Percentiles rank a stretch among this genome's conserved stretches.
phyloP scores from a whole-genome alignment of 1,284 basidiomycete species.

The Microbotryum silenes-acaulis region DNA sequence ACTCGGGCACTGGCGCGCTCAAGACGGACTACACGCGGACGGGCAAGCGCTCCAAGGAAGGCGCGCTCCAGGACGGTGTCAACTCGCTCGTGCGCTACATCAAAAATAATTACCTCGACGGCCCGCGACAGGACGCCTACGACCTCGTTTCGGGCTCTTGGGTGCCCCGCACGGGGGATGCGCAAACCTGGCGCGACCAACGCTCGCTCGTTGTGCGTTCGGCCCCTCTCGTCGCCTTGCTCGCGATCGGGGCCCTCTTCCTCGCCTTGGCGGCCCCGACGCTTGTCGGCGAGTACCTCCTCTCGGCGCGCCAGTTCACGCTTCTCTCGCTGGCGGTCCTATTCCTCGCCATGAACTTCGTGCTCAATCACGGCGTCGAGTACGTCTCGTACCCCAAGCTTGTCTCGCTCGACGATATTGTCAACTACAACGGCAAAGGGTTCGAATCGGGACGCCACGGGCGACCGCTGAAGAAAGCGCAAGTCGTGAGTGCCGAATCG shows the following conservation, averaged over 20 bases:
- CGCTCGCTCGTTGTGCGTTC: constrained; percentile 72
- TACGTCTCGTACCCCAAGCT: constrained; percentile 95
- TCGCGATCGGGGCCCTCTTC: constrained; percentile 77
- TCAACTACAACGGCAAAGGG: constrained; percentile 80
- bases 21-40: constrained; percentile 97
- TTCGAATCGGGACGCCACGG: constrained; percentile 70
- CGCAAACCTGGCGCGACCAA: constrained; percentile 54
- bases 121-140: constrained; percentile 86
- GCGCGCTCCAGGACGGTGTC: constrained; percentile 73
- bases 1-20: constrained; percentile 89
- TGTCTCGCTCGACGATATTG: constrained; percentile 70
- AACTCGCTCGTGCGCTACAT: constrained; percentile 83
- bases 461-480: constrained; percentile 40
- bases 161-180: constrained; percentile 53
- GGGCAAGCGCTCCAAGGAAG: constrained; percentile 74
- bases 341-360: constrained; percentile 56
- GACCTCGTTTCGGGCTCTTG: constrained; percentile 90
- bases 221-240: constrained; percentile 62
- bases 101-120: constrained; percentile 97
- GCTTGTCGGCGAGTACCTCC: constrained; percentile 47
- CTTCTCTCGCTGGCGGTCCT: constrained; percentile 58
- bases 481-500: constrained; percentile 16
- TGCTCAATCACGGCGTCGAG: constrained; percentile 68
- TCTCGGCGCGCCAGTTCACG: constrained; percentile 43
- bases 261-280: constrained; percentile 74